Conservation (phyloP, 805 yeast species). For the Saccharomycopsis amapae region DNA sequence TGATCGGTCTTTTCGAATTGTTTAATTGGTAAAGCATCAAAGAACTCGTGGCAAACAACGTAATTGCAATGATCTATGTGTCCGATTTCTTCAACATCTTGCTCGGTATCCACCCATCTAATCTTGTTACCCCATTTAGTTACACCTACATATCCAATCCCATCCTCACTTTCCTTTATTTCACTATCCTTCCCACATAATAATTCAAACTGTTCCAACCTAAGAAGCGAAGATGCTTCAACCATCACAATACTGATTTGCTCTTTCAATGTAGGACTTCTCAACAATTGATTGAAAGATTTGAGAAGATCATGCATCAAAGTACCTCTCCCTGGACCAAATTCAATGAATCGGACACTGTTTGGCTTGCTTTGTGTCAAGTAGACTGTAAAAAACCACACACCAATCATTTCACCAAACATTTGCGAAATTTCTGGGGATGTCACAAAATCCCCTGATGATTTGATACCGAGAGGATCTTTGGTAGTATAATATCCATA, state of each 20-base stretch:
- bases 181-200: slow-evolving; percentile 33
- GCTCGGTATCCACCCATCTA: slow-evolving; percentile 55
- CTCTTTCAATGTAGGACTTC: slow-evolving; percentile 29
- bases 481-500: slow-evolving; percentile 74
- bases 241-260: slow-evolving; percentile 41
- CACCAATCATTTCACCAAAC: slow-evolving; percentile 79
- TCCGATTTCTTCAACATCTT: slow-evolving; percentile 32
- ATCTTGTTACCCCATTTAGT: slow-evolving; percentile 48
- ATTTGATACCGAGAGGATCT: slow-evolving; percentile 54
- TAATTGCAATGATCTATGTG: slow-evolving; percentile 41
- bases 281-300: slow-evolving; percentile 36
- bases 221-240: slow-evolving; percentile 65
- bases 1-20: slow-evolving; percentile 52
- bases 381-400: slow-evolving; percentile 63
- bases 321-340: slow-evolving; percentile 85
- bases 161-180: slow-evolving; percentile 28
- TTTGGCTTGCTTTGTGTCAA: slow-evolving; percentile 44
- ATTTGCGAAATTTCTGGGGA: slow-evolving; percentile 84
- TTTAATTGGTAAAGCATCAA: slow-evolving; percentile 78
- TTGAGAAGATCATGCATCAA: slow-evolving; percentile 58
- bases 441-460: slow-evolving; percentile 68
- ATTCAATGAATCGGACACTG: slow-evolving; percentile 46
- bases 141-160: slow-evolving; percentile 31
- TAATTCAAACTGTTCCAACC: slow-evolving; percentile 45
- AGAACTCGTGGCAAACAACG: slow-evolving; percentile 78